A percentile compares a stretch with the other conserved stretches of the same genome.
phyloP scores from a whole-genome alignment of 768 basidiomycete genomes.

The Coprinopsis sp. region DNA sequence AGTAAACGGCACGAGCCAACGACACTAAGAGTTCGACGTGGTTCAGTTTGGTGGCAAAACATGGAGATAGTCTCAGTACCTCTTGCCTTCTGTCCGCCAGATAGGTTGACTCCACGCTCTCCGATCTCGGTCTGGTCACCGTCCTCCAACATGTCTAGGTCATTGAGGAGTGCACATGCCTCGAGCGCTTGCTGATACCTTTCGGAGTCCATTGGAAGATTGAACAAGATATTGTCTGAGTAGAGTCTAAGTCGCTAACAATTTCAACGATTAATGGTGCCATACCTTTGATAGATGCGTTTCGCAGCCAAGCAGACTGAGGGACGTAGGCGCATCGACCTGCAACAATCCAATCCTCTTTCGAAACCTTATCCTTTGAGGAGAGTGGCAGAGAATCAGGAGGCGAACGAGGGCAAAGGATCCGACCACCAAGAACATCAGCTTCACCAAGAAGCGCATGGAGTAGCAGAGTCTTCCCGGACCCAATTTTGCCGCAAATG shows the following conservation, averaged over 20 bases:
- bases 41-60: conserved; percentile 39
- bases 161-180: conserved; percentile 64
- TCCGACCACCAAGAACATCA: conserved; percentile 76
- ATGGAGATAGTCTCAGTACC: conserved; percentile 33
- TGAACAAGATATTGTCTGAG: conserved; percentile 70
- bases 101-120: conserved; percentile 68
- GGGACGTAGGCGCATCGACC: conserved; percentile 88
- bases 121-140: conserved; percentile 87
- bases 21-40: conserved; percentile 22
- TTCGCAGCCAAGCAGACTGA: conserved; percentile 63
- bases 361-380: conserved; percentile 31
- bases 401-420: conserved; percentile 79
- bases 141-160: conserved; percentile 80
- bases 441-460: conserved; percentile 84
- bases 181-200: conserved; percentile 77
- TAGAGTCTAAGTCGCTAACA: neutral
- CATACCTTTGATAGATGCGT: conserved; percentile 57
- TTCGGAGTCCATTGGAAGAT: conserved; percentile 71
- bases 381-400: conserved; percentile 72
- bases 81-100: conserved; percentile 65
- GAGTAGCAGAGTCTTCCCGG: conserved; percentile 84
- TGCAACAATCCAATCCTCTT: conserved; percentile 73
- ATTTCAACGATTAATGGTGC: neutral
- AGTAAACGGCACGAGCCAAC: conserved; percentile 79
- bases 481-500: conserved; percentile 85